A percentile compares a stretch with the other conserved stretches of the same genome.
Conservation (phyloP, 306 rosid species). For the Astragalus glycyphyllos region DNA sequence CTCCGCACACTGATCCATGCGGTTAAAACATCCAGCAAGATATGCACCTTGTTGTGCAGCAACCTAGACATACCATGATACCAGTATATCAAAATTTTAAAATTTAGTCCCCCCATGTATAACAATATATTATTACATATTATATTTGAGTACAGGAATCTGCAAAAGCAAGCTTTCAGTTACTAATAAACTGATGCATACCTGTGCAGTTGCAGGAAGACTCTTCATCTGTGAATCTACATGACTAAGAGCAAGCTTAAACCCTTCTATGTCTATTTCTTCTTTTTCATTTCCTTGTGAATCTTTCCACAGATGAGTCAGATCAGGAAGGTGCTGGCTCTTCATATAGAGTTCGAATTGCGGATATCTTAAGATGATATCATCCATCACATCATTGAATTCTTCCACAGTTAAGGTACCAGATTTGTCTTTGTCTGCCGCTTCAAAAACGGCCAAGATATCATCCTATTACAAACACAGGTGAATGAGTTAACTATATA, state of each 20-base stretch:
- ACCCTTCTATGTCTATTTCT: slow-evolving; percentile 74
- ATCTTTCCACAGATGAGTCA: slow-evolving; percentile 66
- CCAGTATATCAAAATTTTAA: slow-evolving; percentile 8
- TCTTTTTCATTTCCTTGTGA: slow-evolving; percentile 61
- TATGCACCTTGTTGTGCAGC: slow-evolving; percentile 97
- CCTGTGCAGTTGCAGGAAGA: slow-evolving; percentile 99
- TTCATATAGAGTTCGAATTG: slow-evolving; percentile 73
- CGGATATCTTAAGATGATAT: slow-evolving; percentile 82
- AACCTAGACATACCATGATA: slow-evolving; percentile 58
- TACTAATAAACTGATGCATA: slow-evolving; percentile 40
- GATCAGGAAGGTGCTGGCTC: slow-evolving; percentile 62
- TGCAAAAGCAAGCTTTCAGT: slow-evolving; percentile 7
- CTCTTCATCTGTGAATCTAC: slow-evolving; percentile 86
- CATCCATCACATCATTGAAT: slow-evolving; percentile 77
- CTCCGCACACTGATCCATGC: slow-evolving; percentile 39
- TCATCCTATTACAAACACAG: slow-evolving; percentile 61
- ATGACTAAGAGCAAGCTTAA: slow-evolving; percentile 70
- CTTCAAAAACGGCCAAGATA: slow-evolving; percentile 65
- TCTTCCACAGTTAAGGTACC: slow-evolving; percentile 74
- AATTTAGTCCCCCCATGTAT: too few species aligned
- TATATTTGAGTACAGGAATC: not conserved
- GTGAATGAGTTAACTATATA: not conserved
- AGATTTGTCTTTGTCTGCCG: slow-evolving; percentile 78
- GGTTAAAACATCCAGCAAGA: slow-evolving; percentile 80
- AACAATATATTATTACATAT: too few species aligned